phyloP scores from a whole-genome alignment of 2,329 filamentous ascomycete genomes.

The Pseudohalonectria lignicola region DNA sequence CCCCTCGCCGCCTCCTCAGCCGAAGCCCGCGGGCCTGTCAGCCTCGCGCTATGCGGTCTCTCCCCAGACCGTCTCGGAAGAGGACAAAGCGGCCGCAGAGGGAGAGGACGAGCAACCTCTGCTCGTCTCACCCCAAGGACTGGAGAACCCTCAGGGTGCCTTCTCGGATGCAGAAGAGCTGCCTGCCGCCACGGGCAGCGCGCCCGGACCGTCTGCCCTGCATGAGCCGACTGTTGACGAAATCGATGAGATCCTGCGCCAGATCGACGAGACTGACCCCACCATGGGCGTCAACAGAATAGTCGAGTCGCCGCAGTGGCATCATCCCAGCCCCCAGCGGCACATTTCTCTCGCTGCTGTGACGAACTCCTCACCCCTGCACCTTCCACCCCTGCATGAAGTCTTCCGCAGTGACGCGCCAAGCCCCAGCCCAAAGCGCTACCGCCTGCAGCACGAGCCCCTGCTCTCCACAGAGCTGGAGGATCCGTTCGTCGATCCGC shows the following conservation, averaged over 20 bases:
- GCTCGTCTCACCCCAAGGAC: slow-evolving; percentile 14
- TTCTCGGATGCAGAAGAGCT: slow-evolving; percentile 17
- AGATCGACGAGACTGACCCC: slow-evolving; percentile 72
- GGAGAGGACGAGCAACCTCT: slow-evolving; percentile 9
- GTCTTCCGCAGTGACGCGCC: slow-evolving; percentile 55
- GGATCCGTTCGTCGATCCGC: slow-evolving; percentile 49
- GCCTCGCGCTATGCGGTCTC: slow-evolving; percentile 33
- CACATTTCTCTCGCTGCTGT: slow-evolving; percentile 24
- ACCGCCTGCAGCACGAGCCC: slow-evolving; percentile 29
- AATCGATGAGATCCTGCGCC: slow-evolving; percentile 86
- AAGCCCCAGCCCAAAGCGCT: slow-evolving; percentile 58
- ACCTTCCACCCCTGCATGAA: slow-evolving; percentile 34
- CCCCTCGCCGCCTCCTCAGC: slow-evolving; percentile 23
- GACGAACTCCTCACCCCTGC: slow-evolving; percentile 39
- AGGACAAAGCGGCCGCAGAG: slow-evolving; percentile 12
- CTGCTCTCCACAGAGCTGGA: slow-evolving; percentile 44
- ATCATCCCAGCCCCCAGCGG: slow-evolving; percentile 28
- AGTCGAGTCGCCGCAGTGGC: slow-evolving; percentile 34
- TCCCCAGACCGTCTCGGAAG: slow-evolving; percentile 19
- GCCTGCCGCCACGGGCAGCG: slow-evolving; percentile 13
- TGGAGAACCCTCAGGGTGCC: slow-evolving; percentile 18
- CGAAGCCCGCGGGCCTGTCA: slow-evolving; percentile 28
- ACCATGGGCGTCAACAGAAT: slow-evolving; percentile 55
- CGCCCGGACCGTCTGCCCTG: slow-evolving; percentile 9
- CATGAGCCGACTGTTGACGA: slow-evolving; percentile 58